A percentile compares a stretch with the other conserved stretches of the same genome.
phyloP scores from a whole-genome alignment of 257 asterid genomes.

The Salvia splendens region DNA sequence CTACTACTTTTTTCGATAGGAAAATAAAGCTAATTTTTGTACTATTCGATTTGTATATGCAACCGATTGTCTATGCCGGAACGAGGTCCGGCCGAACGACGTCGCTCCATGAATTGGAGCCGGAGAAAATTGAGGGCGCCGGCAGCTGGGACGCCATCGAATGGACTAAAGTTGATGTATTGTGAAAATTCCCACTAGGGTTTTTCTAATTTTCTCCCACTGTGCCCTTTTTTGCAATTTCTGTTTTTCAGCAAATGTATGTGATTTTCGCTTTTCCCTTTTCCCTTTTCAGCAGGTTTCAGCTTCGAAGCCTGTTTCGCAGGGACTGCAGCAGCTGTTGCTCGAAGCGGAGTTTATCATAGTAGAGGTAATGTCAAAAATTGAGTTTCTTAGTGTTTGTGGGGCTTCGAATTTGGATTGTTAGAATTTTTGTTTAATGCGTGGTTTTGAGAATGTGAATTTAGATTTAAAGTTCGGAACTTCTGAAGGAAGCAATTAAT shows the following conservation, averaged over 20 bases:
- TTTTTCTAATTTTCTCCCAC: not conserved
- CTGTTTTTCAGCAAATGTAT: slow-evolving; percentile 1
- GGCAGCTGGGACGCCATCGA: slow-evolving; percentile 93
- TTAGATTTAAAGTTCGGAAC: not conserved
- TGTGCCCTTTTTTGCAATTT: not conserved
- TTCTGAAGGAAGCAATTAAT: too few species aligned
- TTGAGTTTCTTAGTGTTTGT: slow-evolving; percentile 3
- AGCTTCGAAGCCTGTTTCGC: slow-evolving; percentile 64
- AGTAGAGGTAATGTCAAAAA: slow-evolving; percentile 57
- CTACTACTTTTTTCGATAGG: too few species aligned
- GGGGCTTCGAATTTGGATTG: slow-evolving; percentile 9
- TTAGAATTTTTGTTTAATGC: not conserved
- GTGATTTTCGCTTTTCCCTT: slow-evolving; percentile 7
- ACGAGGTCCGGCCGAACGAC: slow-evolving; percentile 62
- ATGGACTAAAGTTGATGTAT: slow-evolving; percentile 89
- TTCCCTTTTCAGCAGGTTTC: slow-evolving; percentile 43
- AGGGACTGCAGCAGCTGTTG: slow-evolving; percentile 60
- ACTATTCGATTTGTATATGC: slow-evolving; percentile 29
- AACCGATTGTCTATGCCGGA: slow-evolving; percentile 53
- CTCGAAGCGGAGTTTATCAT: slow-evolving; percentile 67
- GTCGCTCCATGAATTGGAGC: slow-evolving; percentile 61
- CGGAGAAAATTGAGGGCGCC: slow-evolving; percentile 76
- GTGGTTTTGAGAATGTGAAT: not conserved
- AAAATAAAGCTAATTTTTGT: too few species aligned
- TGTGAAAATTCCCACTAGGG: too few species aligned